Conservation (phyloP, 169 alveolate genomes). For the Cryptosporidium parvum region DNA sequence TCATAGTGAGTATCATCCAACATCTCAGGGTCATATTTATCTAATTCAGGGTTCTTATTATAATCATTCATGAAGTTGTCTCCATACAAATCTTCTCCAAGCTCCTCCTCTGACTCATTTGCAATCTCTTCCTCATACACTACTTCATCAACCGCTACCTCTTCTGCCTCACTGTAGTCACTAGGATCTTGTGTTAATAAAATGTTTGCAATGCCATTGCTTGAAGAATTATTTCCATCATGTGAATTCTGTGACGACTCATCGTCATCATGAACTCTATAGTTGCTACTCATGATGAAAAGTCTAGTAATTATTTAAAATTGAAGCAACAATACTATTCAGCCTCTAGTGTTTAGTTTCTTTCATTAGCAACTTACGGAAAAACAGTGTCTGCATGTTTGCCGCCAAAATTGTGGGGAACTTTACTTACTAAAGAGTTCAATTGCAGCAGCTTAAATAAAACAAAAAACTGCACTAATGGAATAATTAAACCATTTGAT, state of each 20-base stretch:
- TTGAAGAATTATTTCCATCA: conserved; percentile 16
- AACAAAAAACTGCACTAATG: no score
- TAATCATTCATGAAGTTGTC: conserved; percentile 69
- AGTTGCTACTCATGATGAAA: conserved; percentile 23
- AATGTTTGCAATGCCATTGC: conserved; percentile 52
- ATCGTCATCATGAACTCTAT: conserved; percentile 41
- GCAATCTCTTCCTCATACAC: conserved; percentile 59
- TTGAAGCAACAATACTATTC: conserved; percentile 1
- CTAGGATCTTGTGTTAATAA: conserved; percentile 68
- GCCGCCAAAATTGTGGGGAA: conserved; percentile 68
- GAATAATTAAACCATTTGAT: background rate
- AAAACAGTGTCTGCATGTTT: conserved; percentile 51
- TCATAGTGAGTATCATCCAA: conserved; percentile 86
- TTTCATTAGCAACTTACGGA: background rate
- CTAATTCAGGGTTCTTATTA: conserved; percentile 67
- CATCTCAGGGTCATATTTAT: conserved; percentile 87
- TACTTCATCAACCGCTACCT: conserved; percentile 67
- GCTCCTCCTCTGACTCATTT: conserved; percentile 70
- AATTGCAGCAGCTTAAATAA: background rate
- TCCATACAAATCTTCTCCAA: conserved; percentile 65
- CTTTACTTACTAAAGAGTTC: conserved; percentile 19
- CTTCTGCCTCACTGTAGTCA: conserved; percentile 74
- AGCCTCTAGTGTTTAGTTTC: background rate
- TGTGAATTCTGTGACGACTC: conserved; percentile 12
- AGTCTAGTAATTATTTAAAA: background rate